These are phyloP conservation scores for Amphibolis antarctica DNA, from an alignment of 106 monocot genomes.

Conservation along the genomic window DNA sequence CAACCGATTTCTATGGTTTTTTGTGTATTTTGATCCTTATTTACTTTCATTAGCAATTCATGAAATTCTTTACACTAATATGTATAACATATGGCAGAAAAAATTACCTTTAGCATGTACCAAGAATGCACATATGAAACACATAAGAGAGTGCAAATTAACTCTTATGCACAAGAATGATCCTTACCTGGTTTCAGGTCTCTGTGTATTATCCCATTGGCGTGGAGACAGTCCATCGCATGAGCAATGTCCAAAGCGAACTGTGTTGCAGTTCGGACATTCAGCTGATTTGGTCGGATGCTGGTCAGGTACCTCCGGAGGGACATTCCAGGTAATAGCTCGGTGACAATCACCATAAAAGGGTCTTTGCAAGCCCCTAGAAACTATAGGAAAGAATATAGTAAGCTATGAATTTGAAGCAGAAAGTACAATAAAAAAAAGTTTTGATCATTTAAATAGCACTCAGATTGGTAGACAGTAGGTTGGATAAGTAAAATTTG, in stretches of 20 bases:
- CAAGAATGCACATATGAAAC: not conserved
- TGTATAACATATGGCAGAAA: no score
- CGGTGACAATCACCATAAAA: constrained; percentile 87
- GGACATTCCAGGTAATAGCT: constrained; percentile 83
- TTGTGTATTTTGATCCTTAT: no score
- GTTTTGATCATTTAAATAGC: no score
- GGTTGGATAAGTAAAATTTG: no score
- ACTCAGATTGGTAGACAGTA: not conserved
- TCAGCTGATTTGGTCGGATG: constrained; percentile 50
- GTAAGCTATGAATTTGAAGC: not conserved
- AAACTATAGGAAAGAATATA: constrained; percentile 33
- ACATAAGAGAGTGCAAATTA: not conserved
- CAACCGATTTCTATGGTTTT: no score
- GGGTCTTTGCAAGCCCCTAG: constrained; percentile 99
- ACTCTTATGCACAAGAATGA: not conserved
- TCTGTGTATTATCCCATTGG: constrained; percentile 95
- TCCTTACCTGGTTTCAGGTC: constrained; percentile 88
- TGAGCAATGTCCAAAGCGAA: constrained; percentile 88
- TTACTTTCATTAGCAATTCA: no score
- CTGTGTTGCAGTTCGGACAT: constrained; percentile 38
- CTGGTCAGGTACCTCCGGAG: constrained; percentile 67
- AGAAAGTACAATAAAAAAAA: not conserved
- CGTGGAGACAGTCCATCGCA: constrained; percentile 95
- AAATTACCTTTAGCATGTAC: no score
- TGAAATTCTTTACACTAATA: no score